Conservation (phyloP, 306 rosid genomes). For the Boehmeria nivea region DNA sequence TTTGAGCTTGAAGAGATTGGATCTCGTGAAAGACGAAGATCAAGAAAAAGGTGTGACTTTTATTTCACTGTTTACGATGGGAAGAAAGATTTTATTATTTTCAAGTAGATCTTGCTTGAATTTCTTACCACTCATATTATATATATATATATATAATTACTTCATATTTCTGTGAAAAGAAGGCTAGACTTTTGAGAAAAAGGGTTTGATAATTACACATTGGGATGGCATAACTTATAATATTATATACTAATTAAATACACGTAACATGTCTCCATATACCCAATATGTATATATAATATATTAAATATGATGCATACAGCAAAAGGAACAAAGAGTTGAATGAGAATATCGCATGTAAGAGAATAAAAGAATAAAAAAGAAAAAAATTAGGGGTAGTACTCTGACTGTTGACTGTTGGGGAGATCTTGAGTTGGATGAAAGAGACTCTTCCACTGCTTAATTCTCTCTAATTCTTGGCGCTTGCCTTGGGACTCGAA, state of each 20-base stretch:
- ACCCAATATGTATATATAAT: not conserved
- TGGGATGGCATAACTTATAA: no score
- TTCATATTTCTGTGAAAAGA: not conserved
- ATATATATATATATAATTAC: not conserved
- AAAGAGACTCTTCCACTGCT: constrained; percentile 9
- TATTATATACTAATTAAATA: no score
- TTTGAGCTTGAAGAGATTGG: constrained; percentile 51
- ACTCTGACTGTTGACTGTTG: constrained; percentile 15
- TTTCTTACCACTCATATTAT: constrained; percentile 13
- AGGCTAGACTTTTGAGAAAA: constrained; percentile 13
- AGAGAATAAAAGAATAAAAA: constrained; percentile 8
- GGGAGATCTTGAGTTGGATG: constrained; percentile 15
- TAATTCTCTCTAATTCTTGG: not conserved
- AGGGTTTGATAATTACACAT: constrained; percentile 11
- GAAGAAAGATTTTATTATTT: constrained; percentile 21
- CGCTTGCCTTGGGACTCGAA: constrained; percentile 21
- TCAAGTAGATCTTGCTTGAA: constrained; percentile 29
- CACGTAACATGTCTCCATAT: not conserved
- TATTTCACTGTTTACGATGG: constrained; percentile 42
- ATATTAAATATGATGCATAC: not conserved
- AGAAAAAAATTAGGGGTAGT: constrained; percentile 2
- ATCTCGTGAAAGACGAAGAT: constrained; percentile 51
- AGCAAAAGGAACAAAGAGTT: not conserved
- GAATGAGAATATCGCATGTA: not conserved
- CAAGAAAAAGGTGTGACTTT: constrained; percentile 17